These are phyloP conservation scores for Triticum urartu DNA, from an alignment of 176 grass and related monocot genomes.

Conservation along the genomic window DNA sequence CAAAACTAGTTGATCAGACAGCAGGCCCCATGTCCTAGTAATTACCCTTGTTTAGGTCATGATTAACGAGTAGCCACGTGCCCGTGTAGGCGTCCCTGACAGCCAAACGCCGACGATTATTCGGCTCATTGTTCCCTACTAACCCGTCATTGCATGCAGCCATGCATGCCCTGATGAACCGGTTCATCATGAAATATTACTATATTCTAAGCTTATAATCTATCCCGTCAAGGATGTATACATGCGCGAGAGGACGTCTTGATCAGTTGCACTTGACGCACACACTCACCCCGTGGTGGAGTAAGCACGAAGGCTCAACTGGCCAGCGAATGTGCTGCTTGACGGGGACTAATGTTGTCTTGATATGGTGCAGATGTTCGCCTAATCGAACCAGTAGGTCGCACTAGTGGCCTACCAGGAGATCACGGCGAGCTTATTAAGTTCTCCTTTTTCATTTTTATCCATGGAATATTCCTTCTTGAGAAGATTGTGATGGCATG, in stretches of 20 bases:
- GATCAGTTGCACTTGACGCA: slow-evolving; percentile 14
- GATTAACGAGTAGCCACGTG: background rate
- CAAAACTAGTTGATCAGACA: background rate
- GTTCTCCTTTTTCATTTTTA: background rate
- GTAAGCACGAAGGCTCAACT: slow-evolving; percentile 23
- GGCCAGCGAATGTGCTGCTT: slow-evolving; percentile 17
- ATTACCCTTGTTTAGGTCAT: background rate
- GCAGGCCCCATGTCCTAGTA: background rate
- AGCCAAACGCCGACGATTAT: background rate
- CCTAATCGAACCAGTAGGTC: slow-evolving; percentile 25
- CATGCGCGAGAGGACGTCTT: slow-evolving; percentile 21
- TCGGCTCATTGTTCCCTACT: background rate
- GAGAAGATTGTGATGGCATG: background rate
- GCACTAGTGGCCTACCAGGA: slow-evolving; percentile 14
- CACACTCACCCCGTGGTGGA: background rate
- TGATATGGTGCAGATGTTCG: slow-evolving; percentile 21
- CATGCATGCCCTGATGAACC: background rate
- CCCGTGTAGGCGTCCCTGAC: background rate
- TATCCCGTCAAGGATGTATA: background rate
- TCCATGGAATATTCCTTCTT: background rate
- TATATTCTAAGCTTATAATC: slow-evolving; percentile 1
- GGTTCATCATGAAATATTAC: slow-evolving; percentile 12
- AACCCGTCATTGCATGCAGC: slow-evolving; percentile 18
- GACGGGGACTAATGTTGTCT: slow-evolving; percentile 37
- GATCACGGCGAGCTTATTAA: background rate